Percentiles rank a stretch among this genome's conserved stretches.
phyloP scores from a whole-genome alignment of 169 alveolate species.

The Cyclospora cayetanensis region DNA sequence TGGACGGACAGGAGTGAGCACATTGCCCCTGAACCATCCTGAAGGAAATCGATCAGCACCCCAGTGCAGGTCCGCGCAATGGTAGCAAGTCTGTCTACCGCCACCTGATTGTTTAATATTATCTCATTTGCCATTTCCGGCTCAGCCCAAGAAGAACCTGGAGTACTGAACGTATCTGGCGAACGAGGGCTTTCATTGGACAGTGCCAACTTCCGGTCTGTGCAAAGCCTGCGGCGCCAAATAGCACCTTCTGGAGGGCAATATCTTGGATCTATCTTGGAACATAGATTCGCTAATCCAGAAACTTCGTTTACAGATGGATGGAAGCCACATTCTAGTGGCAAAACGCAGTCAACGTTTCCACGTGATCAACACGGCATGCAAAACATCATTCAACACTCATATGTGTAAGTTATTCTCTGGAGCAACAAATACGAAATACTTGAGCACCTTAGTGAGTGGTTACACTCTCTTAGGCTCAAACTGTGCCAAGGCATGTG shows the following conservation, averaged over 20 bases:
- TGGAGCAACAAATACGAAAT: neutral
- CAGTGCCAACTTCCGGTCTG: neutral
- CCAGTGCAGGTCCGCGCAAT: too few species aligned
- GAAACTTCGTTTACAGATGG: neutral
- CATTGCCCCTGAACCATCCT: neutral
- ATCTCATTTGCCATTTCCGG: neutral
- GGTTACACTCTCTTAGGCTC: too few species aligned
- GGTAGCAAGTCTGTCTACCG: neutral
- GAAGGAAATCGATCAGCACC: neutral
- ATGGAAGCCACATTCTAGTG: neutral
- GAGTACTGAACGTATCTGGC: neutral
- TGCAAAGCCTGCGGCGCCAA: slow-evolving; percentile 5
- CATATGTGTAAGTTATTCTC: slow-evolving; percentile 16
- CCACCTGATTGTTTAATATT: neutral
- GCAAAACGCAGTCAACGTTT: neutral
- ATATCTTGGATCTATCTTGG: neutral
- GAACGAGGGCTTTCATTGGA: neutral
- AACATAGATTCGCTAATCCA: slow-evolving; percentile 3
- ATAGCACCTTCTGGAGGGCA: slow-evolving; percentile 41
- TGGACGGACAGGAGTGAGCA: slow-evolving; percentile 7
- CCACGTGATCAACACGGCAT: slow-evolving; percentile 37
- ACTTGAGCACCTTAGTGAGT: too few species aligned
- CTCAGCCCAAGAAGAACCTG: slow-evolving; percentile 30
- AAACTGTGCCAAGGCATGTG: too few species aligned
- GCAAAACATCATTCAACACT: slow-evolving; percentile 30